These are phyloP conservation scores for Aurantiochytrium sp. DNA, from an alignment of 108 stramenopile species.

Conservation along the genomic window DNA sequence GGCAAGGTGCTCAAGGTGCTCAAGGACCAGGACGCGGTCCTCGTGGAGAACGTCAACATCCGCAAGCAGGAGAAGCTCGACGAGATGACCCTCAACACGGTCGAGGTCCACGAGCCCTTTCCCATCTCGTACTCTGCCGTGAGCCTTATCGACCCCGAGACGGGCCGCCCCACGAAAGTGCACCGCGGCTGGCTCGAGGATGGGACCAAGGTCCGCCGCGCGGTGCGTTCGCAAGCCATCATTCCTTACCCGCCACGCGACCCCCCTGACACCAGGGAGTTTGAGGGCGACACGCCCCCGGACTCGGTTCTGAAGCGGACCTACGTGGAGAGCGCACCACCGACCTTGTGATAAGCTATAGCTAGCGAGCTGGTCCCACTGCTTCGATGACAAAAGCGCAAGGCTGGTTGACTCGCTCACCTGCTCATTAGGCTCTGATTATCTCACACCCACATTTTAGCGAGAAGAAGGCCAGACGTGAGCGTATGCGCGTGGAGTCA, in stretches of 20 bases:
- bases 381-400: no score
- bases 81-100: background rate
- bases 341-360: no score
- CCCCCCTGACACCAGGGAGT: background rate
- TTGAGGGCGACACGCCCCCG: background rate
- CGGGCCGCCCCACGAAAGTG: background rate
- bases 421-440: no score
- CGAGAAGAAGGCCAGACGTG: no score
- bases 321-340: background rate
- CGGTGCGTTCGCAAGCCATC: background rate
- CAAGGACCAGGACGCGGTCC: background rate
- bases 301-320: background rate
- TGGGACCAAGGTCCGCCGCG: background rate
- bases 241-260: slow-evolving; percentile 2
- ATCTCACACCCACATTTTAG: no score
- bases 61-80: slow-evolving; percentile 1
- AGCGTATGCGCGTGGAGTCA: no score
- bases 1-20: background rate
- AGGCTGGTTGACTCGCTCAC: no score
- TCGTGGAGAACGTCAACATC: slow-evolving; percentile 27
- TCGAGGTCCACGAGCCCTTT: background rate
- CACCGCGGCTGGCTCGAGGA: background rate
- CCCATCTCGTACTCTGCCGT: background rate
- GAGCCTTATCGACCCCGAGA: background rate
- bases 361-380: no score